Evolutionary conservation across 2,329 filamentous ascomycete genomes (phyloP).

Genomic region (Atkinsonella hypoxylon): DNA sequence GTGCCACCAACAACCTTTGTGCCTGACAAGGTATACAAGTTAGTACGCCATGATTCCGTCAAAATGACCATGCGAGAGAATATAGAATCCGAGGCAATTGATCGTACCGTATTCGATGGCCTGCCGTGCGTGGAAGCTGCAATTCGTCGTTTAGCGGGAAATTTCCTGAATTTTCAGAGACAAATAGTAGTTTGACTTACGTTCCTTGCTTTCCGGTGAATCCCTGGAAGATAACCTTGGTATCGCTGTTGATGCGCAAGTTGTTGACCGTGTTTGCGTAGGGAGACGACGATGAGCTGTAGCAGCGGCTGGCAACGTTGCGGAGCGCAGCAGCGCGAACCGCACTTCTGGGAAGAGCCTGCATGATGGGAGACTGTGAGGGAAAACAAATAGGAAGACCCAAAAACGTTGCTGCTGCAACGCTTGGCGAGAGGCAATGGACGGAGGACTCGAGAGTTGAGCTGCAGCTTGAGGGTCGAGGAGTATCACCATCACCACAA

Average conservation of each 20-base stretch:
- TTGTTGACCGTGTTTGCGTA: constrained; percentile 70
- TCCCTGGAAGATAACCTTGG: constrained; percentile 92
- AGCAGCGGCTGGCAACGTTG: constrained; percentile 48
- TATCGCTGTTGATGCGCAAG: constrained; percentile 84
- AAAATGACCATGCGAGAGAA: neutral
- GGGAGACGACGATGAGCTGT: constrained; percentile 51
- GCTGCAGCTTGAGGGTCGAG: constrained; percentile 11
- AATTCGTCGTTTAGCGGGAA: constrained; percentile 9
- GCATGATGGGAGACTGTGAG: constrained; percentile 49
- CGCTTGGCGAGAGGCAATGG: constrained; percentile 10
- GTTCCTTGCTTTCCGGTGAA: constrained; percentile 97
- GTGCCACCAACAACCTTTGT: constrained; percentile 97
- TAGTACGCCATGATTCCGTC: constrained; percentile 8
- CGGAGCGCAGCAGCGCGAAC: constrained; percentile 57
- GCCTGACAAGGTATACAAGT: constrained; percentile 37
- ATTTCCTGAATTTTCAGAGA: neutral
- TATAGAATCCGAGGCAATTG: constrained; percentile 9
- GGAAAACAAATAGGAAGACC: constrained; percentile 5
- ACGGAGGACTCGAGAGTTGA: constrained; percentile 11
- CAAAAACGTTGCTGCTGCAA: constrained; percentile 10
- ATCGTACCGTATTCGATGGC: constrained; percentile 91
- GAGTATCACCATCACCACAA: constrained; percentile 5
- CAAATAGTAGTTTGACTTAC: constrained; percentile 37
- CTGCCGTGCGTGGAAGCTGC: constrained; percentile 91
- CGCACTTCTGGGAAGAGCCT: constrained; percentile 63